Conservation (phyloP, 2,329 filamentous ascomycete genomes). For the Fusarium agapanthi region DNA sequence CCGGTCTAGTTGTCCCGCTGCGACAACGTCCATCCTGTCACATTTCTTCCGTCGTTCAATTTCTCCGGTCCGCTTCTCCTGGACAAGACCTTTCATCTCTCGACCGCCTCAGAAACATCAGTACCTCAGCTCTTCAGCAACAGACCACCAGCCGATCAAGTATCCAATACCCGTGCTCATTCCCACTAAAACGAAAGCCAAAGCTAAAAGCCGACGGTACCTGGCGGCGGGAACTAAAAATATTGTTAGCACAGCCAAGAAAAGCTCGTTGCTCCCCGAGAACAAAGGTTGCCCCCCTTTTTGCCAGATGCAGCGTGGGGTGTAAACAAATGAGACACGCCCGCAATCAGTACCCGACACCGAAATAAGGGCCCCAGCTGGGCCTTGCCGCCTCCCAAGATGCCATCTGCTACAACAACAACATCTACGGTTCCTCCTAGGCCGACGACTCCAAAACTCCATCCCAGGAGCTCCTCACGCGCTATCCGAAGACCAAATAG, state of each 20-base stretch:
- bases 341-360: conserved; percentile 30
- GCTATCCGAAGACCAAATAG: conserved; percentile 56
- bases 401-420: conserved; percentile 41
- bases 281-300: conserved; percentile 39
- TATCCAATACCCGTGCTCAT: conserved; percentile 11
- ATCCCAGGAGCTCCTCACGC: conserved; percentile 43
- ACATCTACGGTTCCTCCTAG: conserved; percentile 31
- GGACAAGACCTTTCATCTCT: conserved; percentile 3
- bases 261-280: conserved; percentile 28
- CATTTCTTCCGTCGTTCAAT: conserved; percentile 18
- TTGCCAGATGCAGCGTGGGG: conserved; percentile 41
- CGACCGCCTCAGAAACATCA: not conserved
- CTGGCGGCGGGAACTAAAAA: conserved; percentile 33
- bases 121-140: not conserved
- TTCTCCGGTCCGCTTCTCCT: conserved; percentile 11
- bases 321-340: conserved; percentile 45
- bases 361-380: conserved; percentile 39
- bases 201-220: conserved; percentile 22
- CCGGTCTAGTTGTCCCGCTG: not conserved
- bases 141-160: conserved; percentile 1
- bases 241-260: conserved; percentile 17
- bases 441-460: conserved; percentile 31
- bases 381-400: conserved; percentile 36
- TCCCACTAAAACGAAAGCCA: conserved; percentile 24
- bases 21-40: conserved; percentile 16